Percentiles rank a stretch among this genome's conserved stretches.
Conservation (phyloP, 2,329 filamentous ascomycete genomes). For the Xylaria arbuscula region DNA sequence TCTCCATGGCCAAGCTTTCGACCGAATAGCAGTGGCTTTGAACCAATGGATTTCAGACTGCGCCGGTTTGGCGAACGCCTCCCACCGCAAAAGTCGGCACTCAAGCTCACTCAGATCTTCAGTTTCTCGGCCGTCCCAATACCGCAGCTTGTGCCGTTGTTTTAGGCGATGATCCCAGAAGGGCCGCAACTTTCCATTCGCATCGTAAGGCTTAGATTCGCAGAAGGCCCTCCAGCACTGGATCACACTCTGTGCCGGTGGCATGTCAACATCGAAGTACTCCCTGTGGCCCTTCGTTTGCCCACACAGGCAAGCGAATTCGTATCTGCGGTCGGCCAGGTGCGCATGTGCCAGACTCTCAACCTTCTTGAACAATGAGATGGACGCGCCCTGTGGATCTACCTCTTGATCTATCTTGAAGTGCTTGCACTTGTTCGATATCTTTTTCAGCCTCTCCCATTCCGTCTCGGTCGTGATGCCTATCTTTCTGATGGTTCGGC, state of each 20-base stretch:
- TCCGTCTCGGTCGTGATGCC: background rate
- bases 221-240: constrained; percentile 29
- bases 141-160: background rate
- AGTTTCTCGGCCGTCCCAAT: background rate
- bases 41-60: constrained; percentile 4
- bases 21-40: background rate
- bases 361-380: background rate
- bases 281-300: constrained; percentile 16
- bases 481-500: constrained; percentile 22
- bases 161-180: constrained; percentile 27
- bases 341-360: constrained; percentile 10
- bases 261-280: constrained; percentile 28
- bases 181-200: constrained; percentile 15
- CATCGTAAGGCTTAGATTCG: constrained; percentile 21
- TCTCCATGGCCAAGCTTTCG: constrained; percentile 4
- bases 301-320: constrained; percentile 1
- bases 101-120: background rate
- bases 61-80: constrained; percentile 8
- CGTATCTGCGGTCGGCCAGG: background rate
- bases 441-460: constrained; percentile 1
- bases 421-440: constrained; percentile 1
- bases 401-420: constrained; percentile 3
- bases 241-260: constrained; percentile 1
- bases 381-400: constrained; percentile 6
- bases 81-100: constrained; percentile 15